A percentile compares a stretch with the other conserved stretches of the same genome.
Conservation (phyloP, 2,329 filamentous ascomycete genomes). For the Lasiodiplodia sp. region DNA sequence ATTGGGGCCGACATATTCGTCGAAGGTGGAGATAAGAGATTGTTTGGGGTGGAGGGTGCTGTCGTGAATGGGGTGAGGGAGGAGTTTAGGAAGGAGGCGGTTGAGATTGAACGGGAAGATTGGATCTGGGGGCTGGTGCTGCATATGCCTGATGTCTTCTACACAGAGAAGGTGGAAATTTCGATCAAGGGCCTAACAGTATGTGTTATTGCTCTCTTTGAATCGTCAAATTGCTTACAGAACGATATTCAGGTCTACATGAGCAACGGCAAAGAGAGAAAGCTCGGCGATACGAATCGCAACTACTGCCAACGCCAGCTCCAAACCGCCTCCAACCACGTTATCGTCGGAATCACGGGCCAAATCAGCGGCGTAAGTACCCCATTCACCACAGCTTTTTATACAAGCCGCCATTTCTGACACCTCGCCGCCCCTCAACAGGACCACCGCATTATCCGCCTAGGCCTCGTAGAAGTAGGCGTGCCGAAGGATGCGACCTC, state of each 20-base stretch:
- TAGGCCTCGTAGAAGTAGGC: too few species aligned
- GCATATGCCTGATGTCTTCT: conserved; percentile 8
- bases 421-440: too few species aligned
- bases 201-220: neutral
- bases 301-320: conserved; percentile 8
- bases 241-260: neutral
- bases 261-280: neutral
- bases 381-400: neutral
- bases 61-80: neutral
- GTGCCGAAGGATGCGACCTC: too few species aligned
- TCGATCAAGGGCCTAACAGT: conserved; percentile 24
- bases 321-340: neutral
- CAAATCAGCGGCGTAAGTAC: conserved; percentile 7
- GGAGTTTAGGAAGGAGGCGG: neutral
- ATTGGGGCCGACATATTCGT: neutral
- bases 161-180: neutral
- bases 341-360: conserved; percentile 4
- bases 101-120: neutral
- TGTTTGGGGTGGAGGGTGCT: too few species aligned
- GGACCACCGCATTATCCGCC: conserved; percentile 7
- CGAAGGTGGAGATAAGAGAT: too few species aligned
- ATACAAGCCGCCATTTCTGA: too few species aligned
- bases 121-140: conserved; percentile 33
- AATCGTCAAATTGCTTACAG: neutral
- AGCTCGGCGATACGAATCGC: neutral